Base-by-base conservation (phyloP, 176 grass and related monocot species). In the Miscanthus lutarioriparius region DNA sequence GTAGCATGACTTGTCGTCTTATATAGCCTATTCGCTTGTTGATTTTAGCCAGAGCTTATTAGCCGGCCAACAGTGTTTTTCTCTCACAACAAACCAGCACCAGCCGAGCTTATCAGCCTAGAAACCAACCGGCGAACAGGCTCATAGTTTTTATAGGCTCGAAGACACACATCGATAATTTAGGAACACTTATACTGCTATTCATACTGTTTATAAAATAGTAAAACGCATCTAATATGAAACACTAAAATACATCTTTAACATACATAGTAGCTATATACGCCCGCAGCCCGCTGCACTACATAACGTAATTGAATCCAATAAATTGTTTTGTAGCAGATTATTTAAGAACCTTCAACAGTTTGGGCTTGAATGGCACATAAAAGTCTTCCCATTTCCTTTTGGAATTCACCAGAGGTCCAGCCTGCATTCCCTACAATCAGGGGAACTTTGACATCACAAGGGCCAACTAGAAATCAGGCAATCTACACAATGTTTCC, bases 381-480 rank as follows among this genome's bases (percentile, higher is more conserved):
- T 22, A 33, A 25, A 33, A 25, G 3, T 49, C 10, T 49, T 74
- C 38, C 40, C 67, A 54, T 64, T 35, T 73, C 27, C 35, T 39
- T 35, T 59, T 44, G 73, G 23, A 39, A 47, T 79, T 75, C 17
- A 61, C 61, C 53, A 1, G 43, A 69, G 39, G 30, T 76, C 79
- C 56, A 70, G 48, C 48, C 76, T 75, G 49, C 80, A 84, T 40
- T 1, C 58, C 11, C n/a, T 26, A 62, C 58, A 62, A 26, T 62
- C n/a, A 11, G 16, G 6, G 5, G 9, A 83, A 49, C 11, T 20
- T 68, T 73, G 3, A 4, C 63, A 64, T 49, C 45, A 65, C 33
- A 82, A 6, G 14, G 41, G 10, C 20, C 67, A 63, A n/a, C 14
- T 13, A 40, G 15, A 70, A 74, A 70, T 32, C 16, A 20, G n/a